Evolutionary conservation across 2,329 filamentous ascomycete genomes (phyloP).

Genomic region (Graphiopsis chlorocephala): DNA sequence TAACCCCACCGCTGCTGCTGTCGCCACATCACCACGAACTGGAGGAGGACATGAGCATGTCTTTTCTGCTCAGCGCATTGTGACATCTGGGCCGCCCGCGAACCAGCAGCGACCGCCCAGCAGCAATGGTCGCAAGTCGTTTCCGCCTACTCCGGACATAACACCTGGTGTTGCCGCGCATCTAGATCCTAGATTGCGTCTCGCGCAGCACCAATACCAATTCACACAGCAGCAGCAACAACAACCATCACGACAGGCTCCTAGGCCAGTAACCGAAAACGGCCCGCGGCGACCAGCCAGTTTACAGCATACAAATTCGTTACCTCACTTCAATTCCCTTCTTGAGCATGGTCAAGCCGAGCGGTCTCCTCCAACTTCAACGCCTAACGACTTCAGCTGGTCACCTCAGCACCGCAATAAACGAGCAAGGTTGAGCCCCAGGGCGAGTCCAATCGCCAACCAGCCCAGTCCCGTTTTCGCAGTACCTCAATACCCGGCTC

Average conservation of each 20-base stretch:
- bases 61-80: slow-evolving; percentile 35
- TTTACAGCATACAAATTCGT: background rate
- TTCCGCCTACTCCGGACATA: slow-evolving; percentile 22
- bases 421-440: slow-evolving; percentile 33
- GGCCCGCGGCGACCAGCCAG: background rate
- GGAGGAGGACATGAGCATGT: slow-evolving; percentile 28
- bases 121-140: slow-evolving; percentile 18
- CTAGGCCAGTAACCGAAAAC: background rate
- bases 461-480: slow-evolving; percentile 27
- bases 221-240: background rate
- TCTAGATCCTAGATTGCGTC: slow-evolving; percentile 23
- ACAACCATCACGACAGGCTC: background rate
- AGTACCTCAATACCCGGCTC: slow-evolving; percentile 27
- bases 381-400: slow-evolving; percentile 24
- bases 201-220: slow-evolving; percentile 14
- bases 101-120: slow-evolving; percentile 20
- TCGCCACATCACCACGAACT: slow-evolving; percentile 12
- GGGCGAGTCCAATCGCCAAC: slow-evolving; percentile 16
- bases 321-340: slow-evolving; percentile 8
- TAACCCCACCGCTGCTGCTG: slow-evolving; percentile 4
- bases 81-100: slow-evolving; percentile 19
- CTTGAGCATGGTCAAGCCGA: background rate
- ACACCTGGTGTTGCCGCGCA: slow-evolving; percentile 13
- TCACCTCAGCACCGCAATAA: slow-evolving; percentile 38
- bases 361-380: slow-evolving; percentile 8